Conservation (phyloP, 2,329 filamentous ascomycete genomes). For the Cylindrodendrum hubeiense region DNA sequence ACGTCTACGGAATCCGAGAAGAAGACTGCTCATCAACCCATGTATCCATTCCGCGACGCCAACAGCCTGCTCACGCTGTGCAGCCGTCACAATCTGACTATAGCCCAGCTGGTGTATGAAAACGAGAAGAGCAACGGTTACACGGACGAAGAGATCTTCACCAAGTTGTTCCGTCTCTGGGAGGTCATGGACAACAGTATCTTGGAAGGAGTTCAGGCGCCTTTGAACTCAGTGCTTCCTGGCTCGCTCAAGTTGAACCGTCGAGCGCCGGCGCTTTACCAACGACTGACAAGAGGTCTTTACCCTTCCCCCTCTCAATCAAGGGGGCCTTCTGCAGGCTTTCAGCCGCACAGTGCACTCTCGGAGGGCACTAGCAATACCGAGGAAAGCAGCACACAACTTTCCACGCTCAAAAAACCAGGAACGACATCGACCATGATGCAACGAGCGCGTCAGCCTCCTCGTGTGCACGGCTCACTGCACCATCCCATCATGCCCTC, state of each 20-base stretch:
- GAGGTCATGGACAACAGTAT: slow-evolving; percentile 66
- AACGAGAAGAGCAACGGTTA: slow-evolving; percentile 65
- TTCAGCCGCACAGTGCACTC: neutral
- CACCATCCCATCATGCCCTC: slow-evolving; percentile 61
- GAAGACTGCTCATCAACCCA: slow-evolving; percentile 50
- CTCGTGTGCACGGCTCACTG: slow-evolving; percentile 58
- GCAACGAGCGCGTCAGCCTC: slow-evolving; percentile 46
- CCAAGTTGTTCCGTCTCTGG: slow-evolving; percentile 63
- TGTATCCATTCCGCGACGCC: slow-evolving; percentile 62
- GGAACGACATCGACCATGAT: slow-evolving; percentile 6
- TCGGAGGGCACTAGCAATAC: neutral
- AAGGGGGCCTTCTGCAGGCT: neutral
- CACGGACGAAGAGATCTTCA: slow-evolving; percentile 60
- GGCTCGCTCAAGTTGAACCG: slow-evolving; percentile 62
- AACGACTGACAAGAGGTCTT: slow-evolving; percentile 58
- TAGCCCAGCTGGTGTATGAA: slow-evolving; percentile 64
- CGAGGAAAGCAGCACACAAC: neutral
- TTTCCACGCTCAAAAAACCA: neutral
- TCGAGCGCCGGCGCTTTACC: slow-evolving; percentile 60
- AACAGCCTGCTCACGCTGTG: slow-evolving; percentile 60
- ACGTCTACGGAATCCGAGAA: slow-evolving; percentile 29
- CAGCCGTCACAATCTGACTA: slow-evolving; percentile 63
- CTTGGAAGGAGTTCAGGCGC: slow-evolving; percentile 61
- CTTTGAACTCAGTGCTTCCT: slow-evolving; percentile 55
- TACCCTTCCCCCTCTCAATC: slow-evolving; percentile 50